Conservation (phyloP, 176 grass and related monocot genomes). For the Oropetium thomaeum region DNA sequence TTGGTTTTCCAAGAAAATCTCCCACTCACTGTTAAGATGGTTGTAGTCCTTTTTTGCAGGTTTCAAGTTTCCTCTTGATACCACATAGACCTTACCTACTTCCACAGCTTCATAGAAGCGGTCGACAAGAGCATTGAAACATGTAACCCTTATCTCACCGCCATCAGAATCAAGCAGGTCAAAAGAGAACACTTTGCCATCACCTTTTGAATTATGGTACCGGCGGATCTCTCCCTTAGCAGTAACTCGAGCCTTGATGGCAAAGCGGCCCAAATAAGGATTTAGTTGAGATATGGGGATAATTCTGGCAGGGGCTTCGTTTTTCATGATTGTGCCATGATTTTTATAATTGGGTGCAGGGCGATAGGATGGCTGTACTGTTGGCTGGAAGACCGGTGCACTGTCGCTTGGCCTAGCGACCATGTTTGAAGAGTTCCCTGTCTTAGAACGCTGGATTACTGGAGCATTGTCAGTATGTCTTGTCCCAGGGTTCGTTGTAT, state of each 20-base stretch:
- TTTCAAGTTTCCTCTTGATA: conserved; percentile 89
- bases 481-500: conserved; percentile 24
- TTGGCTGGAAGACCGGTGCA: conserved; percentile 46
- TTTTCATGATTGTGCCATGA: conserved; percentile 83
- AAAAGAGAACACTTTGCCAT: conserved; percentile 96
- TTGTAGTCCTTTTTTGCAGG: conserved; percentile 80
- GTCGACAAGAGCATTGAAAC: conserved; percentile 77
- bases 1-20: conserved; percentile 73
- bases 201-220: conserved; percentile 93
- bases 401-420: conserved; percentile 29
- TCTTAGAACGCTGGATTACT: conserved; percentile 28
- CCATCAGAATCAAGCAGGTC: conserved; percentile 90
- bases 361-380: conserved; percentile 66
- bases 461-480: conserved; percentile 44
- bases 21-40: conserved; percentile 94
- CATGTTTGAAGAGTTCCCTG: conserved; percentile 40
- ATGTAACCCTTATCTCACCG: conserved; percentile 84
- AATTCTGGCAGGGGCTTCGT: conserved; percentile 83
- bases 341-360: conserved; percentile 76
- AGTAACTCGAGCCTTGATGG: conserved; percentile 92
- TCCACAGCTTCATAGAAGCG: conserved; percentile 83
- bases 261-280: conserved; percentile 93
- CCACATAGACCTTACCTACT: conserved; percentile 88
- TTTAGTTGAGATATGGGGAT: conserved; percentile 78
- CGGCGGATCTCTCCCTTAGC: conserved; percentile 81